Percentiles rank a stretch among this genome's conserved stretches.
Conservation (phyloP, 768 basidiomycete species). For the Panaeolus papilionaceus region DNA sequence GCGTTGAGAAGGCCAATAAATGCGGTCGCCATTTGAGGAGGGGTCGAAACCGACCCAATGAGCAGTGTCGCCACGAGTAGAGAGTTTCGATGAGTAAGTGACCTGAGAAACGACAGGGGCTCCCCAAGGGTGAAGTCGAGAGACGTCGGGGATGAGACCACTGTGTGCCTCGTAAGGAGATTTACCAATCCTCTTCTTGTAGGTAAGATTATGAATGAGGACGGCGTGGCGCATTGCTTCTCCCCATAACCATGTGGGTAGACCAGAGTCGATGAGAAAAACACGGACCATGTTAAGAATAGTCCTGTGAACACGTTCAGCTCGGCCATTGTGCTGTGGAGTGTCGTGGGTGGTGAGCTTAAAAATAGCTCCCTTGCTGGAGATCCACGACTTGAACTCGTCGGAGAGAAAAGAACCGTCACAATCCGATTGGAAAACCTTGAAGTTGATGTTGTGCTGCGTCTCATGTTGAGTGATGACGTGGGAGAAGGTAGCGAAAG, state of each 20-base stretch:
- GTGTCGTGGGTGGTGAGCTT: slow-evolving; percentile 17
- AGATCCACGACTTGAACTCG: slow-evolving; percentile 11
- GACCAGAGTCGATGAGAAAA: too few relatives aligned
- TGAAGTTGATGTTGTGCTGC: not conserved
- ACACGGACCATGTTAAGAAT: too few relatives aligned
- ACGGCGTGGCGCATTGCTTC: too few relatives aligned
- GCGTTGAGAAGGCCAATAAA: not conserved
- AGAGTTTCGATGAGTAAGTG: not conserved
- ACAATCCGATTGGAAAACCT: slow-evolving; percentile 3
- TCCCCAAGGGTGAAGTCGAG: too few relatives aligned
- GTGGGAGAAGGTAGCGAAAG: not conserved
- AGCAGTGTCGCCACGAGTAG: not conserved
- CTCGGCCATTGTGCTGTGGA: too few relatives aligned
- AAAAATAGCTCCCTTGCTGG: slow-evolving; percentile 5
- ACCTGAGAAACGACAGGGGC: too few relatives aligned
- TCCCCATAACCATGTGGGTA: too few relatives aligned
- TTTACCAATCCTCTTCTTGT: too few relatives aligned
- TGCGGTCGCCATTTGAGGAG: not conserved
- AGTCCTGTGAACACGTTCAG: too few relatives aligned
- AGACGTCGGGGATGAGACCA: too few relatives aligned
- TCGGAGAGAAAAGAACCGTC: slow-evolving; percentile 11
- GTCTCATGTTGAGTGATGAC: not conserved
- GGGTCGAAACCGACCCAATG: slow-evolving; percentile 2
- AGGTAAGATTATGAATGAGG: too few relatives aligned
- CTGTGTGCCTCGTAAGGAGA: too few relatives aligned